Evolutionary conservation across 2,329 filamentous ascomycete species (phyloP).

Genomic region (Phaeomoniella chlamydospora): DNA sequence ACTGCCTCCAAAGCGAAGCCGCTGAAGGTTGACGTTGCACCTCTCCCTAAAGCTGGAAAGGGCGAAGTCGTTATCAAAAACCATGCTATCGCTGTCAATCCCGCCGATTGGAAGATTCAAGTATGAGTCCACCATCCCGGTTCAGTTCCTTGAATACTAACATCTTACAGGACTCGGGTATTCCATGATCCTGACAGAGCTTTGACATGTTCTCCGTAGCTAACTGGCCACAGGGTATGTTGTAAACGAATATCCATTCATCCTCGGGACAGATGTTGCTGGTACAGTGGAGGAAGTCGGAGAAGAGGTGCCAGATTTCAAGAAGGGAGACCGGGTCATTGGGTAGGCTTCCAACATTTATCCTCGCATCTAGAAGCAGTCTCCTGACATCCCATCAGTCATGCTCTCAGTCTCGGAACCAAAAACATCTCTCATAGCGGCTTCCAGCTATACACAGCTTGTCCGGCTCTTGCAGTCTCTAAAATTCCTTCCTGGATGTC

Average conservation of each 20-base stretch:
- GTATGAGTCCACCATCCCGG: no score
- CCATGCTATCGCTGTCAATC: conserved; percentile 13
- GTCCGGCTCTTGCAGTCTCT: conserved; percentile 8
- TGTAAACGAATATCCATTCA: conserved; percentile 12
- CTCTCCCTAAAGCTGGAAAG: conserved; percentile 8
- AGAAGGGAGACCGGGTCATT: conserved; percentile 17
- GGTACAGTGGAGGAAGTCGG: conserved; percentile 16
- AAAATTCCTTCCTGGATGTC: conserved; percentile 14
- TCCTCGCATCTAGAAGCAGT: neutral
- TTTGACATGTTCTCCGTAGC: no score
- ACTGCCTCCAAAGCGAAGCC: conserved; percentile 4
- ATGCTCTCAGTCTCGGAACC: conserved; percentile 8
- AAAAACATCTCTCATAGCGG: conserved; percentile 8
- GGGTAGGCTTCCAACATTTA: conserved; percentile 7
- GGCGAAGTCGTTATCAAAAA: conserved; percentile 12
- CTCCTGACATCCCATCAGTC: conserved; percentile 2
- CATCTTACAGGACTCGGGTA: no score
- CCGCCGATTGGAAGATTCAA: conserved; percentile 7
- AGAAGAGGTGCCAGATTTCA: conserved; percentile 11
- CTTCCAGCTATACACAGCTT: conserved; percentile 17
- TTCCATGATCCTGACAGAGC: no score
- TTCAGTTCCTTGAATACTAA: no score
- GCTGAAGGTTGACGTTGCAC: conserved; percentile 7
- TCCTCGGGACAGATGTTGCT: conserved; percentile 15
- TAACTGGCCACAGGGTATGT: conserved; percentile 9